These are phyloP conservation scores for Pleurozium schreberi DNA, from an alignment of 225 moss, liverwort and hornwort species.

Conservation along the genomic window DNA sequence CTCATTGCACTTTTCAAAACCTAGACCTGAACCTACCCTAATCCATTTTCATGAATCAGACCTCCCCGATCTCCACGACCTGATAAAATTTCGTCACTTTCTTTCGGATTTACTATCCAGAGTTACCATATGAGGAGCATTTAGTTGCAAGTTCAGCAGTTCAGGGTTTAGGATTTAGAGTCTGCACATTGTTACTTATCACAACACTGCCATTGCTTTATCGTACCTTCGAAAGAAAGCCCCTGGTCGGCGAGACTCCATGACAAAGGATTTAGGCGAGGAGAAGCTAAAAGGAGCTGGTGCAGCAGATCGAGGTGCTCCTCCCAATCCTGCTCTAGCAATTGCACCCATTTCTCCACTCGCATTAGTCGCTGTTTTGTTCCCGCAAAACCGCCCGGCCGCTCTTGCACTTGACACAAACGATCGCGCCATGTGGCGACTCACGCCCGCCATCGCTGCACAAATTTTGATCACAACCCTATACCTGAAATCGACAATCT, in stretches of 20 bases:
- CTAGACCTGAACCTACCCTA: background rate
- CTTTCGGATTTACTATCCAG: background rate
- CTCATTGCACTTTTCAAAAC: background rate
- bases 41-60: background rate
- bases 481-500: background rate
- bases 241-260: conserved; percentile 15
- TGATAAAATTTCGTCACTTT: background rate
- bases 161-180: background rate
- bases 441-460: conserved; percentile 20
- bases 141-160: background rate
- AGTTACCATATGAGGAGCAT: background rate
- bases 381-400: conserved; percentile 14
- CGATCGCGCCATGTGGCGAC: conserved; percentile 26
- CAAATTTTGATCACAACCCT: background rate
- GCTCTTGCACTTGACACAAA: conserved; percentile 7
- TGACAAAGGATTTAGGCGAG: conserved; percentile 16
- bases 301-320: conserved; percentile 9
- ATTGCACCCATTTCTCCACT: background rate
- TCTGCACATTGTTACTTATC: background rate
- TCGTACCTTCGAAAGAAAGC: conserved; percentile 19
- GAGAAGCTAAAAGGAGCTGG: background rate
- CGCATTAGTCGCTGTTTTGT: background rate
- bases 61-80: too few species aligned
- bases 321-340: background rate
- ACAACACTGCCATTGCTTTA: background rate